Percentiles rank a stretch among this genome's conserved stretches.
Evolutionary conservation across 2,329 filamentous ascomycete species (phyloP).

Genomic region (Fonsecaea multimorphosa): DNA sequence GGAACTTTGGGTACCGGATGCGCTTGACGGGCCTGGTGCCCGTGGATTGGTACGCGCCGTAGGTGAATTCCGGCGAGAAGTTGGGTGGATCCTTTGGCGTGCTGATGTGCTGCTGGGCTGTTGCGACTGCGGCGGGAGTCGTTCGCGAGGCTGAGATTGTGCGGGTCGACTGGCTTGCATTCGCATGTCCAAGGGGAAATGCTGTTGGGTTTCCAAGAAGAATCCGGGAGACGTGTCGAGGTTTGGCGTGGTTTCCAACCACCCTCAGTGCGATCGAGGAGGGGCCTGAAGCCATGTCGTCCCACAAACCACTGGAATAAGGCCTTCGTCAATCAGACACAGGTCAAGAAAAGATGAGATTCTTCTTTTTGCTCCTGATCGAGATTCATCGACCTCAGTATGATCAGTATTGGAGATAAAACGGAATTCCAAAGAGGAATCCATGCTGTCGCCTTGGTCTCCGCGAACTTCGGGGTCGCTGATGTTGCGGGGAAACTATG

Average conservation of each 20-base stretch:
- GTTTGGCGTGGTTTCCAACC: not conserved
- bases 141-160: constrained; percentile 6
- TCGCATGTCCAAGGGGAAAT: not conserved
- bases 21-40: constrained; percentile 30
- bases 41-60: constrained; percentile 28
- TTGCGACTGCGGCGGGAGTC: not conserved
- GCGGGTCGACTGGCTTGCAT: not conserved
- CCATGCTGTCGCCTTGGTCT: not conserved
- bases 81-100: constrained; percentile 10
- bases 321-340: not conserved
- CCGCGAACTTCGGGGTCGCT: not conserved
- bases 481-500: constrained; percentile 13
- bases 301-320: not conserved
- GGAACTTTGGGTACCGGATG: constrained; percentile 36
- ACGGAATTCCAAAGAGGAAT: not conserved
- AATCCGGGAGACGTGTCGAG: not conserved
- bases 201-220: not conserved
- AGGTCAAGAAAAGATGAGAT: not conserved
- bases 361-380: not conserved
- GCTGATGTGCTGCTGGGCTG: constrained; percentile 8
- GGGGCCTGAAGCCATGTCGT: not conserved
- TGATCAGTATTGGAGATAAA: too few species aligned
- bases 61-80: constrained; percentile 25
- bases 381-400: too few species aligned
- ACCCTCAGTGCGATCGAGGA: not conserved